These are phyloP conservation scores for Phytophthora uliginosa DNA, from an alignment of 352 stramenopile species.

Conservation along the genomic window DNA sequence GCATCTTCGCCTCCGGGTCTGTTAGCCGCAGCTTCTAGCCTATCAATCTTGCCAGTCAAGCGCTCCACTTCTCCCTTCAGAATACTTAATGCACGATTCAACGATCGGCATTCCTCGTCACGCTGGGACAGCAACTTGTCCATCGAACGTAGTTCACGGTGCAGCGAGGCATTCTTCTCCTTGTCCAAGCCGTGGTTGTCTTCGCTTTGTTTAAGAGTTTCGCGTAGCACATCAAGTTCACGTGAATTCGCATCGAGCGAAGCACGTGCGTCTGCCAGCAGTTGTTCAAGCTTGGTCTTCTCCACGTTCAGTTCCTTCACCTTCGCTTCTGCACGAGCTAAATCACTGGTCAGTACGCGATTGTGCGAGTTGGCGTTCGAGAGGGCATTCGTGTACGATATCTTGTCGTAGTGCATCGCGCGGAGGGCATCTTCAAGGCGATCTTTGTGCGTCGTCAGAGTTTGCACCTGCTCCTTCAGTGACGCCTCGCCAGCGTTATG, in stretches of 20 bases:
- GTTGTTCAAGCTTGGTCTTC: slow-evolving; percentile 57
- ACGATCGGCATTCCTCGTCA: slow-evolving; percentile 72
- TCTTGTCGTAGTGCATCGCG: slow-evolving; percentile 85
- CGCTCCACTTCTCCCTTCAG: slow-evolving; percentile 71
- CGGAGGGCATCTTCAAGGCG: slow-evolving; percentile 81
- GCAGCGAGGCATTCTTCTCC: slow-evolving; percentile 80
- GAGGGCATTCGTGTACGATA: slow-evolving; percentile 85
- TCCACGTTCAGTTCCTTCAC: slow-evolving; percentile 48
- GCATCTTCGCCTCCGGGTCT: slow-evolving; percentile 12
- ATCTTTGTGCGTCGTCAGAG: slow-evolving; percentile 63
- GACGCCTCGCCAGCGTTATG: slow-evolving; percentile 11
- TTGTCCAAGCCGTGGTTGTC: slow-evolving; percentile 58
- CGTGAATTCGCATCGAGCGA: slow-evolving; percentile 50
- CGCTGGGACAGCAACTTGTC: slow-evolving; percentile 75
- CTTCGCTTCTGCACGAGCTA: slow-evolving; percentile 68
- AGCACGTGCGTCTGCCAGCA: slow-evolving; percentile 48
- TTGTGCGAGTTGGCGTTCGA: slow-evolving; percentile 86
- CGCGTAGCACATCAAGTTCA: slow-evolving; percentile 70
- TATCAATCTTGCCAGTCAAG: slow-evolving; percentile 48
- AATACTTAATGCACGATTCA: slow-evolving; percentile 66
- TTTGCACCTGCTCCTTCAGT: slow-evolving; percentile 70
- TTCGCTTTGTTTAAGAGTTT: slow-evolving; percentile 68
- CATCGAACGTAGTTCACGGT: slow-evolving; percentile 77
- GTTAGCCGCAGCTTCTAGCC: slow-evolving; percentile 25
- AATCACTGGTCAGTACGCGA: slow-evolving; percentile 66